Evolutionary conservation across 2,329 filamentous ascomycete genomes (phyloP), one percentile per base, ranked within the genome.

Genomic region (Cladosporium velox): DNA sequence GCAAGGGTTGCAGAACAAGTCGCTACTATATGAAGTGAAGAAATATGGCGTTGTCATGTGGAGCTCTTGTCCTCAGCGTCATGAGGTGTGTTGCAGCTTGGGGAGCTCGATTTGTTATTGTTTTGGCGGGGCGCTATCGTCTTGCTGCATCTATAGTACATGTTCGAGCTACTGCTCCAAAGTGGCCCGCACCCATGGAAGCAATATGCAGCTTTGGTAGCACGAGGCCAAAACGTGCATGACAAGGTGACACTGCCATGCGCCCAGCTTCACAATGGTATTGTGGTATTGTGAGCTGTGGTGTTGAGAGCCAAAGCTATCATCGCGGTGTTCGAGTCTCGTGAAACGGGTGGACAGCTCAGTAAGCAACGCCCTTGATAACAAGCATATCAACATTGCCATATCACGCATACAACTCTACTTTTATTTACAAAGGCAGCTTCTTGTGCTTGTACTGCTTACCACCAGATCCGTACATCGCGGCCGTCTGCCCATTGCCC

Each of bases 401-500:
- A 47, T 47, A 12, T 21, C 41, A 47, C 7, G 30, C 28, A 34
- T 55, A 34, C 15, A n/a, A 24, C 21, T 55, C 32, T 55, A 55
- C 28, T 44, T 15, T 24, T 28, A 41, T 41, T 24, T 66, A 70
- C 38, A 77, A 44, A 1, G 79, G 73, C 68, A 89, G 70, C 59
- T 73, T 80, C 72, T 84, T 76, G 77, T 89, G 87, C 76, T 84
- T 86, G 79, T 83, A 89, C 68, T 74, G 76, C 76, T 79, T 85
- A 21, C 83, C 84, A 1, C 83, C 84, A 28, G 79, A 77, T 1
- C 84, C 85, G 76, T 97, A 98, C 64, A 87, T 88, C 0, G 86
- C 86, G 26, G 91, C 92, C n/a, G 89, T 84, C 71, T 99, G 95
- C 11, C 93, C 95, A 67, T 87, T 83, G 0, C 94, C 95, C 44